phyloP scores from a whole-genome alignment of 495 filamentous ascomycete genomes.

The Podospora bellae-mahoneyi region DNA sequence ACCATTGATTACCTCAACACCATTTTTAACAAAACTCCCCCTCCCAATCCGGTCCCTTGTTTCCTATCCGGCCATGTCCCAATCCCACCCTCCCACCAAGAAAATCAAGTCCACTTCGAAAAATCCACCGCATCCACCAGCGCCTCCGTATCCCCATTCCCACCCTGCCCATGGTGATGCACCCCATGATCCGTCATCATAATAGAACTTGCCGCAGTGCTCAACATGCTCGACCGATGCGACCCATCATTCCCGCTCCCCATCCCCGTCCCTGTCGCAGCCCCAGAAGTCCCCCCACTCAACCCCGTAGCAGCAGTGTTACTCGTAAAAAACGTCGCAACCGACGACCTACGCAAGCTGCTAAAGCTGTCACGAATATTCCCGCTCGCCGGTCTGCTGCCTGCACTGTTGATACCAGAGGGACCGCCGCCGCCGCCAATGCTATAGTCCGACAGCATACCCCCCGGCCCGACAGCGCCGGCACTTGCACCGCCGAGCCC shows the following conservation, averaged over 20 bases:
- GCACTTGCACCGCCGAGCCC: background rate
- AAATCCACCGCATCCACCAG: slow-evolving; percentile 58
- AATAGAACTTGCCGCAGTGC: slow-evolving; percentile 33
- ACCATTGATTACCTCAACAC: too few relatives aligned
- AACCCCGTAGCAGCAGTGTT: background rate
- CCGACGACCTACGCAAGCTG: slow-evolving; percentile 50
- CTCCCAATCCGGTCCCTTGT: background rate
- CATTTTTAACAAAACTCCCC: too few relatives aligned
- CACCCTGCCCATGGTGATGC: background rate
- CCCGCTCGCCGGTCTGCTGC: slow-evolving; percentile 37
- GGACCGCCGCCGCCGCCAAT: slow-evolving; percentile 12
- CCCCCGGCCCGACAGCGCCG: background rate
- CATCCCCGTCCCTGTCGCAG: too few relatives aligned
- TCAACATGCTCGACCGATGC: slow-evolving; percentile 51
- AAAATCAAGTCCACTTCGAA: slow-evolving; percentile 53
- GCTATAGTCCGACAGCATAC: background rate
- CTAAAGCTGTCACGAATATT: slow-evolving; percentile 48
- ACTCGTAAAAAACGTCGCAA: slow-evolving; percentile 53
- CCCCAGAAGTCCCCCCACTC: background rate
- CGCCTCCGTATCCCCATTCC: slow-evolving; percentile 41
- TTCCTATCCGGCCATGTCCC: background rate
- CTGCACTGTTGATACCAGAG: background rate
- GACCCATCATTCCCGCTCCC: slow-evolving; percentile 46
- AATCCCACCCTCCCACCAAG: background rate
- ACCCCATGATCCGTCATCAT: background rate